These are phyloP conservation scores for Aphelidium insulamus DNA, from an alignment of 371 early-diverging fungal species.

Conservation along the genomic window DNA sequence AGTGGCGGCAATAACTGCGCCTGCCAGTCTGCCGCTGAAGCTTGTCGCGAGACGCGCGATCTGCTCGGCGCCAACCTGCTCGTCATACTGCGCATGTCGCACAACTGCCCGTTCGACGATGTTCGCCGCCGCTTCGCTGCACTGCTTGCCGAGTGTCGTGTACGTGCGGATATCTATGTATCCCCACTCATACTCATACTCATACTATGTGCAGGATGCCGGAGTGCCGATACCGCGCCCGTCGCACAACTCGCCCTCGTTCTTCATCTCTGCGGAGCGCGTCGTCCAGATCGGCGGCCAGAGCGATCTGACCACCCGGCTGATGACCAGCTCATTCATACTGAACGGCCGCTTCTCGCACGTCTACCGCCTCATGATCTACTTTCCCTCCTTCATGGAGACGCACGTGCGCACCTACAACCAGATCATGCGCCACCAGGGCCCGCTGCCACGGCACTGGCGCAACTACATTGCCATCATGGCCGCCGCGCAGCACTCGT, in stretches of 20 bases:
- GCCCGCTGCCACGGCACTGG: constrained; percentile 3
- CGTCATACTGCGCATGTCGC: too few species aligned
- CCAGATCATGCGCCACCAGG: neutral
- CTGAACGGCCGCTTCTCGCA: neutral
- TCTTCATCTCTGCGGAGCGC: neutral
- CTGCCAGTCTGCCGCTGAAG: too few species aligned
- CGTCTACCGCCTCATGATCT: constrained; percentile 1
- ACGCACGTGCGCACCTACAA: neutral
- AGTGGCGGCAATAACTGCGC: too few species aligned
- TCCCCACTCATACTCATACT: too few species aligned
- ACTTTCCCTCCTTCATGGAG: constrained; percentile 2
- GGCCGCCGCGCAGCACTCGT: constrained; percentile 33
- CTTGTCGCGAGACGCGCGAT: too few species aligned
- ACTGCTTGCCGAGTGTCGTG: too few species aligned
- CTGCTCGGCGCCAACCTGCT: too few species aligned
- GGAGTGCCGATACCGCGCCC: constrained; percentile 1
- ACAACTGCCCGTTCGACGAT: too few species aligned
- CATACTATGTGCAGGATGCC: too few species aligned
- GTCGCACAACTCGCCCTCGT: constrained; percentile 2
- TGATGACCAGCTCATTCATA: neutral
- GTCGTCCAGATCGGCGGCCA: neutral
- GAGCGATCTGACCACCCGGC: neutral
- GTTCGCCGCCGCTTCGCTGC: too few species aligned
- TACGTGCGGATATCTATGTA: too few species aligned
- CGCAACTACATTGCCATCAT: constrained; percentile 1